These are phyloP conservation scores for Clavaria fumosa DNA, from an alignment of 768 basidiomycete genomes.

Conservation along the genomic window DNA sequence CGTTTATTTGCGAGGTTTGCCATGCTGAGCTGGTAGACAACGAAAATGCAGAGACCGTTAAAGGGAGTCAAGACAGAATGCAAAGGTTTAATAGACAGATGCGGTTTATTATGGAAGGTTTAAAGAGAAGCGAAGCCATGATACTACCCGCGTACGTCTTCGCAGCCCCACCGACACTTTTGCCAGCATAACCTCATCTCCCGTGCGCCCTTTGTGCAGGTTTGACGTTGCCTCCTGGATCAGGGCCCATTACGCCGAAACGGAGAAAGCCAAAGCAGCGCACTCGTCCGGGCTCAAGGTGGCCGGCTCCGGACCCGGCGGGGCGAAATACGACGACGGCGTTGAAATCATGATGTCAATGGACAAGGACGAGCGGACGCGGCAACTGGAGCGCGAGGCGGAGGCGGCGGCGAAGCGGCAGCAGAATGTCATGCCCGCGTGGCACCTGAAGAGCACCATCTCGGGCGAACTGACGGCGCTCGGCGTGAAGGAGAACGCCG, in stretches of 20 bases:
- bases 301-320: slow-evolving; percentile 46
- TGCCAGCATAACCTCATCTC: too few relatives aligned
- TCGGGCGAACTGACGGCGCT: slow-evolving; percentile 82
- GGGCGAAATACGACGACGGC: slow-evolving; percentile 51
- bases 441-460: slow-evolving; percentile 95
- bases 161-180: neutral
- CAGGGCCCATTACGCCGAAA: slow-evolving; percentile 50
- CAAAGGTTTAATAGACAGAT: slow-evolving; percentile 89
- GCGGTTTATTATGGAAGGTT: slow-evolving; percentile 69
- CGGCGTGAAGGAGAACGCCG: slow-evolving; percentile 59
- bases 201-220: too few relatives aligned
- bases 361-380: slow-evolving; percentile 75
- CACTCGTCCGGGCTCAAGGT: slow-evolving; percentile 47
- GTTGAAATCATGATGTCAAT: slow-evolving; percentile 78
- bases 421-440: slow-evolving; percentile 85
- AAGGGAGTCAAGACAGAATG: slow-evolving; percentile 87
- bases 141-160: slow-evolving; percentile 59
- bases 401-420: slow-evolving; percentile 74
- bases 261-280: slow-evolving; percentile 41
- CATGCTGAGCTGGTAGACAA: slow-evolving; percentile 79
- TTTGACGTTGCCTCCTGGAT: slow-evolving; percentile 79
- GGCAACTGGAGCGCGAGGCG: slow-evolving; percentile 56
- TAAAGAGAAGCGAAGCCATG: slow-evolving; percentile 83
- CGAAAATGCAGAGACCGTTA: slow-evolving; percentile 74
- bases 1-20: slow-evolving; percentile 81